Evolutionary conservation across 768 basidiomycete species (phyloP).

Genomic region (Tricholoma bakamatsutake): DNA sequence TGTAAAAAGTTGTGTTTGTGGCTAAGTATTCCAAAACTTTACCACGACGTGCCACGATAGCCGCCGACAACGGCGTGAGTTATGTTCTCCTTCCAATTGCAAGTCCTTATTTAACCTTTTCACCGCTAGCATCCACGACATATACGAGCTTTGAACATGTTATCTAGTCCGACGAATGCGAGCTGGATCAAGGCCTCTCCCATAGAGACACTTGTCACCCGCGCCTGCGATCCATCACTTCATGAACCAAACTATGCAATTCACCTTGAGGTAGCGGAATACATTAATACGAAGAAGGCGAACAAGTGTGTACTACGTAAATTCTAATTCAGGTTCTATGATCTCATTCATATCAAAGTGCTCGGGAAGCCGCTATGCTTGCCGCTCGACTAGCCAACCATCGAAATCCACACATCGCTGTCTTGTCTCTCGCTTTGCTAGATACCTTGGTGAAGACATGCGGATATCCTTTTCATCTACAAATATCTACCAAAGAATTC

Average conservation of each 20-base stretch:
- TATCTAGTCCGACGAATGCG: constrained; percentile 42
- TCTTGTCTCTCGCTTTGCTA: constrained; percentile 80
- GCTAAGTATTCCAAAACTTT: neutral
- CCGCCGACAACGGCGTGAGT: neutral
- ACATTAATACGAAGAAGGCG: constrained; percentile 92
- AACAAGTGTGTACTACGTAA: constrained; percentile 63
- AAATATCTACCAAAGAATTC: constrained; percentile 96
- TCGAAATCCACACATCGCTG: constrained; percentile 86
- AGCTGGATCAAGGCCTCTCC: constrained; percentile 54
- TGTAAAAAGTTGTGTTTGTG: neutral
- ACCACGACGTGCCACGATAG: neutral
- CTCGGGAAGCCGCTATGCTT: constrained; percentile 87
- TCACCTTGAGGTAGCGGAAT: constrained; percentile 91
- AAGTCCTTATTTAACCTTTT: neutral
- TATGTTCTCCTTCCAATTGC: neutral
- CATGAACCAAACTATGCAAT: constrained; percentile 88
- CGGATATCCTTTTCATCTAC: constrained; percentile 96
- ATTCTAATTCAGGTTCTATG: neutral
- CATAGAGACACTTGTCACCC: constrained; percentile 66
- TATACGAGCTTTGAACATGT: constrained; percentile 27
- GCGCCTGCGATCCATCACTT: constrained; percentile 82
- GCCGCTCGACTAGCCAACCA: constrained; percentile 84
- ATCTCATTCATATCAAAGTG: constrained; percentile 38
- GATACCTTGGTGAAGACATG: constrained; percentile 93
- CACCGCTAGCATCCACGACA: neutral